A percentile compares a stretch with the other conserved stretches of the same genome.
phyloP scores from a whole-genome alignment of 2,329 filamentous ascomycete species.

The Helotiales sp. region DNA sequence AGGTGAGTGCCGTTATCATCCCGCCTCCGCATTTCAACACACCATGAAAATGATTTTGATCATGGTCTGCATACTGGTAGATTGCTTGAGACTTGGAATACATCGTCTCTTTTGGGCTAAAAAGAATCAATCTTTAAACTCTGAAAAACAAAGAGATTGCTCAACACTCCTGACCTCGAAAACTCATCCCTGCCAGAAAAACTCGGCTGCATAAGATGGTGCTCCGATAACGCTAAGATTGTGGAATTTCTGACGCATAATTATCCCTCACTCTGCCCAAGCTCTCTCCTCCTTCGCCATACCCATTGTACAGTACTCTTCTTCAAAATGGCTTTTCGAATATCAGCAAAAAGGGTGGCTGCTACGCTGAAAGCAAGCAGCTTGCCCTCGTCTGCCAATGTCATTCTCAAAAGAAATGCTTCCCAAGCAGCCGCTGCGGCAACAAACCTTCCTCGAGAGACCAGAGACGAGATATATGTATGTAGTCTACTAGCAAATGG shows the following conservation, averaged over 20 bases:
- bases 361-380: constrained; percentile 29
- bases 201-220: constrained; percentile 12
- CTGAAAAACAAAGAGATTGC: too few relatives aligned
- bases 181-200: constrained; percentile 13
- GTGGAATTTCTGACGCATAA: constrained; percentile 8
- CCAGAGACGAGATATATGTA: constrained; percentile 39
- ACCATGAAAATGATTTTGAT: too few relatives aligned
- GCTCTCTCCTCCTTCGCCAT: constrained; percentile 1
- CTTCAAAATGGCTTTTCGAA: constrained; percentile 29
- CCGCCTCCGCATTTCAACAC: too few relatives aligned
- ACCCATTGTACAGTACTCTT: background rate
- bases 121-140: too few relatives aligned
- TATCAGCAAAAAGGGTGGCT: constrained; percentile 32
- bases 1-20: too few relatives aligned
- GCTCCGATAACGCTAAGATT: constrained; percentile 32
- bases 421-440: constrained; percentile 38
- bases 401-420: constrained; percentile 29
- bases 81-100: too few relatives aligned
- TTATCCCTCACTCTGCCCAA: constrained; percentile 7
- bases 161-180: background rate
- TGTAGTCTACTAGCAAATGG: background rate
- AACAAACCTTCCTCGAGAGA: constrained; percentile 37
- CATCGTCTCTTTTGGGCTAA: too few relatives aligned
- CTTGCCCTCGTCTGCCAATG: constrained; percentile 24
- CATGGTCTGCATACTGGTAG: too few relatives aligned